Evolutionary conservation across 305 asterid species (phyloP), one percentile per base, ranked within the genome.

Genomic region (Ilex paraguariensis): DNA sequence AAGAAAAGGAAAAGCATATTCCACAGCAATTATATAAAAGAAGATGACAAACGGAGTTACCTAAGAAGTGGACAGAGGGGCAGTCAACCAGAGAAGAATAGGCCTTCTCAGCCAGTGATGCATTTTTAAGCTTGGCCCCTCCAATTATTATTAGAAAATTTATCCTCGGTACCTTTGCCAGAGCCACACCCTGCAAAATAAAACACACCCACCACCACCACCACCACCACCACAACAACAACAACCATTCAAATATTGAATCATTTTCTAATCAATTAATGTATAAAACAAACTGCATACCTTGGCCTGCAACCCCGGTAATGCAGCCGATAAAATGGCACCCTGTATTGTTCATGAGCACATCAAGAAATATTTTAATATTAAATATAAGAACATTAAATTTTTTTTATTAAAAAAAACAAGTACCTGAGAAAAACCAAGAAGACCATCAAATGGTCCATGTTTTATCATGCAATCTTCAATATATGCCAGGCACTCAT

Each of bases 371-470:
- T 21, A 21, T 21, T 21, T 21, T 21, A 21, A 21, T 21, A 1
- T 21, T 21, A 1, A 21, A 21, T 21, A 21, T 1, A 21, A 21
- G 28, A 21, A 21, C 28, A 21, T 21, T 21, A 21, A 21, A 21
- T 21, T 21, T 21, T 21, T 21, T 21, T 21, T 21, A 56, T 11
- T 9, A 28, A 56, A 9, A 0, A 31, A 2, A 31, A 12, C 1
- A 58, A 51, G 55, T 54, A 87, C 99, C 99, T 94, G 99, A 15
- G 99, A 94, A 70, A 94, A 94, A 56, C 98, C 99, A 66, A 90
- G 91, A 73, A 94, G 93, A 33, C 99, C 99, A 72, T 94, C 99
- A 71, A 94, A 76, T 5, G 96, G 99, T 5, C 93, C 97, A 61
- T 82, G 75, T 52, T 86, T 81, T 7, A 94, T 71, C 78, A 94